phyloP scores from a whole-genome alignment of 495 filamentous ascomycete genomes.

The Aspergillus saccharolyticus region DNA sequence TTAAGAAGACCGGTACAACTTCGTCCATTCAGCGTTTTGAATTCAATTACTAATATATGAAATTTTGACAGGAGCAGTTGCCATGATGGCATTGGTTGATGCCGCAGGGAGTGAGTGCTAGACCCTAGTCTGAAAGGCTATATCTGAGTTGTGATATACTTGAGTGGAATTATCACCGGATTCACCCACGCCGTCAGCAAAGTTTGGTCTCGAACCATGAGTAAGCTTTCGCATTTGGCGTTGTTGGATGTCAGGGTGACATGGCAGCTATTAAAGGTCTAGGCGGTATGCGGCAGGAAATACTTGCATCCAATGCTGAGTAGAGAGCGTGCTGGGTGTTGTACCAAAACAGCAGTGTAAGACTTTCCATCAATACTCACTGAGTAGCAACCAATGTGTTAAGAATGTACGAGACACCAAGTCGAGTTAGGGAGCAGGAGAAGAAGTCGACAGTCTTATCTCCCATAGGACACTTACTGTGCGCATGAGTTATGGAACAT shows the following conservation, averaged over 20 bases:
- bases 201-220: background rate
- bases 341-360: background rate
- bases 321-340: background rate
- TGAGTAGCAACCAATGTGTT: background rate
- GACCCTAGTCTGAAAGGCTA: background rate
- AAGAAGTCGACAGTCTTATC: background rate
- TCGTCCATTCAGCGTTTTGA: background rate
- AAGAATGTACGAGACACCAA: background rate
- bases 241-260: background rate
- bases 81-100: background rate
- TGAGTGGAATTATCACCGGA: background rate
- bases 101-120: background rate
- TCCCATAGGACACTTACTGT: background rate
- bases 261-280: background rate
- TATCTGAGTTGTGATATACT: background rate
- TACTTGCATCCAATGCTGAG: background rate
- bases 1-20: too few relatives aligned
- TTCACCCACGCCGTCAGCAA: background rate
- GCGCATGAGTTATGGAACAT: background rate
- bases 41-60: too few relatives aligned
- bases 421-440: too few relatives aligned
- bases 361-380: background rate
- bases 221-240: background rate
- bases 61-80: background rate
- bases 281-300: background rate